These are phyloP conservation scores for Mycena leptocephala DNA, from an alignment of 768 basidiomycete genomes.

Conservation along the genomic window DNA sequence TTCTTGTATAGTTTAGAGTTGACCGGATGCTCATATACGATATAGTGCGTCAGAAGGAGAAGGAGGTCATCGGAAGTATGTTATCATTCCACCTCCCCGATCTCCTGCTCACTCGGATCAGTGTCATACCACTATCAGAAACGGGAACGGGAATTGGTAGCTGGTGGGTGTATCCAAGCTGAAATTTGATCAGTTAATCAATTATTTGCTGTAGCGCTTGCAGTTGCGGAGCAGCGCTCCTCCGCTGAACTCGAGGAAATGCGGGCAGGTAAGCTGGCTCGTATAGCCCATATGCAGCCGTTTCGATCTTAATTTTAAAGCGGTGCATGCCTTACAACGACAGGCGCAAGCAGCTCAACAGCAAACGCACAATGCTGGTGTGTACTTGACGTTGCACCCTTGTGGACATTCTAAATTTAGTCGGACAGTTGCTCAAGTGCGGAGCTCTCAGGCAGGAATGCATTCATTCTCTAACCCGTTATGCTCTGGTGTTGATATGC, in stretches of 20 bases:
- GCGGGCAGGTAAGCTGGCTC: conserved; percentile 1
- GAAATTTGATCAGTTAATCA: background rate
- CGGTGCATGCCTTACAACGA: conserved; percentile 8
- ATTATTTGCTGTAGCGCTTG: conserved; percentile 3
- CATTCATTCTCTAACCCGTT: background rate
- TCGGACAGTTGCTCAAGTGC: conserved; percentile 2
- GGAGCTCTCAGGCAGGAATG: conserved; percentile 13
- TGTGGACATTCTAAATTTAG: background rate
- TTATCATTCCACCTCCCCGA: background rate
- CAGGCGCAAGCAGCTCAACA: conserved; percentile 14
- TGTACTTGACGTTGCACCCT: background rate
- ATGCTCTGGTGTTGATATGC: background rate
- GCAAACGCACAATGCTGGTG: conserved; percentile 20
- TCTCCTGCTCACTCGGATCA: background rate
- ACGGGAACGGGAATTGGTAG: conserved; percentile 26
- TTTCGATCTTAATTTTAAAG: background rate
- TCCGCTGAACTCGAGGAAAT: conserved; percentile 29
- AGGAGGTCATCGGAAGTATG: conserved; percentile 31
- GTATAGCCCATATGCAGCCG: background rate
- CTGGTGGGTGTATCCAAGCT: background rate
- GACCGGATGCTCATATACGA: background rate
- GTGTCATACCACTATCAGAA: conserved; percentile 35
- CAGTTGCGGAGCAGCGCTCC: conserved; percentile 24
- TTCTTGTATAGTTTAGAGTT: background rate
- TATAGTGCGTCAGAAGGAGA: conserved; percentile 30